phyloP scores from a whole-genome alignment of 768 basidiomycete species.

The Leccinum olivaceopallidum region DNA sequence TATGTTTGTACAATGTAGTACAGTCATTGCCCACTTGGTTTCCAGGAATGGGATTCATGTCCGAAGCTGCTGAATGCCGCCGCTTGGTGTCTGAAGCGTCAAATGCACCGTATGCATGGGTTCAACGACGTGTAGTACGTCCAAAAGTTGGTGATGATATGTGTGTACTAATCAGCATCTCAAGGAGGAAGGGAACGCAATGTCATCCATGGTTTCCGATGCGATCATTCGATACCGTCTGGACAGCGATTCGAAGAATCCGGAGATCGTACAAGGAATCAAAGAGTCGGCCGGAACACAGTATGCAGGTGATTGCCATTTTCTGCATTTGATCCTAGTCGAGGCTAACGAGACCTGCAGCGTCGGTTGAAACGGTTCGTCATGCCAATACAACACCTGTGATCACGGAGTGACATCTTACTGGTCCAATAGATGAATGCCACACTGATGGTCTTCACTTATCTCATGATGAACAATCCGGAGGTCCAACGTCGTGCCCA shows the following conservation, averaged over 20 bases:
- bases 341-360: neutral
- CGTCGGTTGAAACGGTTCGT: neutral
- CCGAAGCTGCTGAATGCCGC: neutral
- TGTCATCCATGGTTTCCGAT: neutral
- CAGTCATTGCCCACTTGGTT: neutral
- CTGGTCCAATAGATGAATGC: neutral
- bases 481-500: neutral
- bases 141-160: neutral
- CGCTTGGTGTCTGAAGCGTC: neutral
- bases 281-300: neutral
- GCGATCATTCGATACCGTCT: neutral
- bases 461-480: neutral
- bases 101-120: neutral
- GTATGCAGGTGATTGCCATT: neutral
- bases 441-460: neutral
- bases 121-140: neutral
- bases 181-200: neutral
- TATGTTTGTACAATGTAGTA: neutral
- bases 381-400: neutral
- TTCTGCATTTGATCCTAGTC: neutral
- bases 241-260: neutral
- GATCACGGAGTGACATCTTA: neutral
- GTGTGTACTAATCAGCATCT: neutral
- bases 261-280: neutral
- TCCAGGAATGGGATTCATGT: neutral